Evolutionary conservation across 345 rosid species (phyloP).

Genomic region (Salix caprea): DNA sequence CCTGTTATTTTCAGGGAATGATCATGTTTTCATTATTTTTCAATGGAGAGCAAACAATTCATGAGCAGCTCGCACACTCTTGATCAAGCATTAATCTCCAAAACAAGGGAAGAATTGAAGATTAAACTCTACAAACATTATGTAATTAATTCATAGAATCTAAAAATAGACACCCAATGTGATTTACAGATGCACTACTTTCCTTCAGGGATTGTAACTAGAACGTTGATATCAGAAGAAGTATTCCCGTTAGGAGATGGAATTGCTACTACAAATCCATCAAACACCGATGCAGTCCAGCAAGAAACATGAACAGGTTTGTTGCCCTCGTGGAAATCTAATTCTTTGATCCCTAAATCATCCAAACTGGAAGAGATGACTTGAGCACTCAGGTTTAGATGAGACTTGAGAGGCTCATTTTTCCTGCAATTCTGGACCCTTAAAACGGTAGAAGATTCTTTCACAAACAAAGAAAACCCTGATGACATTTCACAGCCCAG

Average conservation of each 20-base stretch:
- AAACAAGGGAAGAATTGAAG: no score
- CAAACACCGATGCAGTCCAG: slow-evolving; percentile 43
- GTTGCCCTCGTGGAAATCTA: slow-evolving; percentile 36
- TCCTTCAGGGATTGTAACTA: slow-evolving; percentile 35
- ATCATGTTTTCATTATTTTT: no score
- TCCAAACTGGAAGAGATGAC: slow-evolving; percentile 25
- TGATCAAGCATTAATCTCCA: no score
- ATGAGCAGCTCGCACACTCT: no score
- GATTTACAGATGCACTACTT: not conserved
- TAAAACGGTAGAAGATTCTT: slow-evolving; percentile 29
- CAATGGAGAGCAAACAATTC: no score
- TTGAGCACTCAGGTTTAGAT: not conserved
- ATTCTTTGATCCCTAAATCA: slow-evolving; percentile 27
- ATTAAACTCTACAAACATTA: no score
- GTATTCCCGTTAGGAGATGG: slow-evolving; percentile 17
- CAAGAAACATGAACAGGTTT: slow-evolving; percentile 33
- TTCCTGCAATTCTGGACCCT: slow-evolving; percentile 34
- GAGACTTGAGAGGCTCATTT: slow-evolving; percentile 9
- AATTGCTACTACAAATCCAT: slow-evolving; percentile 43
- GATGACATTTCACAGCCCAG: slow-evolving; percentile 13
- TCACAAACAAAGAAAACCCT: slow-evolving; percentile 38
- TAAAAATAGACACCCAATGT: no score
- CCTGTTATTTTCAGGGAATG: no score
- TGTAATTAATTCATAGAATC: no score
- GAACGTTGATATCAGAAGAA: slow-evolving; percentile 9